Conservation (phyloP, 208 protist genomes). For the Leptomonas seymouri region DNA sequence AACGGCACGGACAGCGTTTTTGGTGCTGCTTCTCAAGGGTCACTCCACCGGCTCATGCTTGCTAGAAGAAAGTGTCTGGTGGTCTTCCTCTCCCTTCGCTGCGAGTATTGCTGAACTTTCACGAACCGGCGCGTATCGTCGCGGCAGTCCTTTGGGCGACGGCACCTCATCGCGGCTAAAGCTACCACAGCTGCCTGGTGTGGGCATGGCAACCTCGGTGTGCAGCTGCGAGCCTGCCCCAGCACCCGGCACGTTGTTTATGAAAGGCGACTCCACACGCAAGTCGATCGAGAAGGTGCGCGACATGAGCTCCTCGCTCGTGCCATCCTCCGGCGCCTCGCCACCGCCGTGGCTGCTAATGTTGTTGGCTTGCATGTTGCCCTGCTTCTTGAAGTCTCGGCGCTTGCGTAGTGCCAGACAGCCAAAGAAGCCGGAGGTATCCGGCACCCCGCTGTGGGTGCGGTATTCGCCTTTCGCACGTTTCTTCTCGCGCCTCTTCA, state of each 20-base stretch:
- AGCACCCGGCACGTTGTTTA: too few species aligned
- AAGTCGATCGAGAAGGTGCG: neutral
- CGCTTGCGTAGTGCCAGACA: constrained; percentile 62
- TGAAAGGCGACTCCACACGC: too few species aligned
- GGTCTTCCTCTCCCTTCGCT: neutral
- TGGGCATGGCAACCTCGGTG: neutral
- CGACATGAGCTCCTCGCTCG: constrained; percentile 1
- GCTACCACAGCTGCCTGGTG: neutral
- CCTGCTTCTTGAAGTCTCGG: constrained; percentile 74
- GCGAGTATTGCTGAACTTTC: neutral
- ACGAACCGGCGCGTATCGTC: constrained; percentile 3
- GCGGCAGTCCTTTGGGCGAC: neutral
- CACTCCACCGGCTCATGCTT: constrained; percentile 17
- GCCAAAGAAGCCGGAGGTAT: constrained; percentile 16
- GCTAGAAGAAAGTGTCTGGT: neutral
- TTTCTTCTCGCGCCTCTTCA: constrained; percentile 68
- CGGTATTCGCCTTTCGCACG: constrained; percentile 37
- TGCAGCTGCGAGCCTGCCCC: too few species aligned
- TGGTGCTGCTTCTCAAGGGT: neutral
- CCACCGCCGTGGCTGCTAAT: neutral
- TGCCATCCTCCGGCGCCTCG: neutral
- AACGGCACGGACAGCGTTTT: too few species aligned
- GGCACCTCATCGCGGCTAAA: constrained; percentile 7
- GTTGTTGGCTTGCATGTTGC: constrained; percentile 7
- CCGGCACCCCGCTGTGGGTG: constrained; percentile 8